A percentile compares a stretch with the other conserved stretches of the same genome.
Evolutionary conservation across 345 rosid species (phyloP).

Genomic region (Eutrema yunnanense): DNA sequence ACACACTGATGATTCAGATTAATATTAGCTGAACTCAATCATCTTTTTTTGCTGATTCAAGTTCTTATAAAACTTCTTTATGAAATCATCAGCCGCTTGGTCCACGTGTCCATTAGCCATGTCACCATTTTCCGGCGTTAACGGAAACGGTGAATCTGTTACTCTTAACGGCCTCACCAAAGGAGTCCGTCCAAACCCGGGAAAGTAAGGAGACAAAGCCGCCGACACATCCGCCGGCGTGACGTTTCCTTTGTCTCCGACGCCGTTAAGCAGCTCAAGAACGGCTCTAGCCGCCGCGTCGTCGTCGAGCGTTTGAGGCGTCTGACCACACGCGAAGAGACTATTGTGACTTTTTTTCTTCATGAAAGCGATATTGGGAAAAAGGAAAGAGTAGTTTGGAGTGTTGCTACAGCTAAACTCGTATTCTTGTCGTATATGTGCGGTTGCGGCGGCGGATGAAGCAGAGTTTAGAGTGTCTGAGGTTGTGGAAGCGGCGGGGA

Average conservation of each 20-base stretch:
- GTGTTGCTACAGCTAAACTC: conserved; percentile 98
- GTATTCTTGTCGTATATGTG: conserved; percentile 41
- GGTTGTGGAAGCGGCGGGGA: background rate
- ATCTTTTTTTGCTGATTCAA: conserved; percentile 49
- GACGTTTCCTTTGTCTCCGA: conserved; percentile 21
- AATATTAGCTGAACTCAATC: conserved; percentile 25
- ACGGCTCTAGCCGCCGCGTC: conserved; percentile 46
- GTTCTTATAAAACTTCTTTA: conserved; percentile 60
- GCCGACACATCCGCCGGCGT: conserved; percentile 38
- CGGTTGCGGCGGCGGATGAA: conserved; percentile 32
- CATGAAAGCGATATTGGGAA: conserved; percentile 33
- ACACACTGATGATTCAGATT: background rate
- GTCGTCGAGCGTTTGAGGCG: conserved; percentile 55
- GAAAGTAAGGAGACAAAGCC: conserved; percentile 72
- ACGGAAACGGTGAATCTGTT: conserved; percentile 92
- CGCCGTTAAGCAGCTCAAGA: conserved; percentile 52
- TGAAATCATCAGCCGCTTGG: conserved; percentile 83
- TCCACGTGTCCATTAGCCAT: conserved; percentile 50
- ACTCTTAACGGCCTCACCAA: conserved; percentile 71
- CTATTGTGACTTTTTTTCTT: conserved; percentile 33
- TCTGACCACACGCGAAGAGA: conserved; percentile 58
- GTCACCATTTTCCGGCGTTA: conserved; percentile 46
- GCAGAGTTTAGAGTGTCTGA: conserved; percentile 1
- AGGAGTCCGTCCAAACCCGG: conserved; percentile 82
- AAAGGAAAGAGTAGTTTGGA: conserved; percentile 53